These are phyloP conservation scores for Apiospora phragmitis DNA, from an alignment of 2,329 filamentous ascomycete species.

Conservation along the genomic window DNA sequence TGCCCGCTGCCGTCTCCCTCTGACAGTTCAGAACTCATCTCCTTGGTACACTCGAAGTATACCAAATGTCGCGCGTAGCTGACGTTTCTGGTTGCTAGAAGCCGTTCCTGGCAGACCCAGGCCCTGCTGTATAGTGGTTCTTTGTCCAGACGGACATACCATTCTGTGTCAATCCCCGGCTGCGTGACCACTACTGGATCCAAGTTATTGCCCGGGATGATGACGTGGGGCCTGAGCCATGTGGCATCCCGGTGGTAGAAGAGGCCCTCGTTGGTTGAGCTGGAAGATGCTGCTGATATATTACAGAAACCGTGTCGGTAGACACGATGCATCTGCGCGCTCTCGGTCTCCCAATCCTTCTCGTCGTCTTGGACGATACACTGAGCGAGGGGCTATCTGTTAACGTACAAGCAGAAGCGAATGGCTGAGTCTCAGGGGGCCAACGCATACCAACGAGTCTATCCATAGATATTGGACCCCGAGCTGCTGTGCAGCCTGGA, in stretches of 20 bases:
- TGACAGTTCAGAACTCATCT: not conserved
- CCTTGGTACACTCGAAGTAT: not conserved
- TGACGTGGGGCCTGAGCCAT: not conserved
- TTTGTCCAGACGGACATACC: not conserved
- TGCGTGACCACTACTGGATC: not conserved
- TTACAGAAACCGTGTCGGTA: not conserved
- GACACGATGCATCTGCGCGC: not conserved
- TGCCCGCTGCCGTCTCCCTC: not conserved
- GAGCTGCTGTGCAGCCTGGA: not conserved
- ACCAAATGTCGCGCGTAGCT: not conserved
- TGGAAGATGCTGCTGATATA: not conserved
- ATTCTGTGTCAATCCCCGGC: not conserved
- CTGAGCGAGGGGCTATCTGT: not conserved
- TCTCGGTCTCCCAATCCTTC: not conserved
- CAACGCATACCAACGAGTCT: not conserved
- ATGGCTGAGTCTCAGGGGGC: not conserved
- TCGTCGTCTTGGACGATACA: not conserved
- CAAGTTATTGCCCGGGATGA: not conserved
- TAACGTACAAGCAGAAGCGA: not conserved
- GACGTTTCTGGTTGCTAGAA: not conserved
- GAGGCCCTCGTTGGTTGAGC: not conserved
- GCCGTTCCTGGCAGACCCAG: conserved; percentile 5
- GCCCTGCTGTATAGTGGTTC: not conserved
- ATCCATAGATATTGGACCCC: not conserved
- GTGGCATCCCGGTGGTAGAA: not conserved